Evolutionary conservation across 768 basidiomycete species (phyloP).

Genomic region (Chalciporus sphaerocephalus): DNA sequence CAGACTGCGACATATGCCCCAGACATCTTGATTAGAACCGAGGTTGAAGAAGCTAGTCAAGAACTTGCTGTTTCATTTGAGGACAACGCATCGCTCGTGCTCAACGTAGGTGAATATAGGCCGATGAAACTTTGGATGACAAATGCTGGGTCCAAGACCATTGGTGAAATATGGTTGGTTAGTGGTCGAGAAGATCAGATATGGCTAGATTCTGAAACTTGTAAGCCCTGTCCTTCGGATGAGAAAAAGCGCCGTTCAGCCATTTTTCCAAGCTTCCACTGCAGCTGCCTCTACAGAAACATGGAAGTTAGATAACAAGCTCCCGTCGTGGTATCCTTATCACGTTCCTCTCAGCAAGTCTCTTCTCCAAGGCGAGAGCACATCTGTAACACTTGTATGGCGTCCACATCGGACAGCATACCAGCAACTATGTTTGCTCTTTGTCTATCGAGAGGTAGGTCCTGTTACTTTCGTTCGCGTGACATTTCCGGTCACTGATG

Average conservation of each 20-base stretch:
- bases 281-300: constrained; percentile 32
- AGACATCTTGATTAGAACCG: constrained; percentile 55
- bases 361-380: constrained; percentile 46
- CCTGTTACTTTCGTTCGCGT: not conserved
- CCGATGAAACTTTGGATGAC: constrained; percentile 51
- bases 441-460: constrained; percentile 63
- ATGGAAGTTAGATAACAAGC: constrained; percentile 48
- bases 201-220: constrained; percentile 38
- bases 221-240: constrained; percentile 13
- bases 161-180: constrained; percentile 72
- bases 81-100: constrained; percentile 45
- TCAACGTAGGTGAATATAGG: constrained; percentile 69
- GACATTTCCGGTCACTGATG: constrained; percentile 3
- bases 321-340: constrained; percentile 44
- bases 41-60: constrained; percentile 63
- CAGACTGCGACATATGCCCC: constrained; percentile 67
- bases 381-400: constrained; percentile 49
- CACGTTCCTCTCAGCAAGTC: constrained; percentile 38
- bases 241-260: not conserved
- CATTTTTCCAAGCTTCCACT: constrained; percentile 13
- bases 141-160: constrained; percentile 58
- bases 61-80: constrained; percentile 56
- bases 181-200: constrained; percentile 56
- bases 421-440: constrained; percentile 54
- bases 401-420: constrained; percentile 48